Evolutionary conservation across 345 rosid species (phyloP).

Genomic region (Viola odorata): DNA sequence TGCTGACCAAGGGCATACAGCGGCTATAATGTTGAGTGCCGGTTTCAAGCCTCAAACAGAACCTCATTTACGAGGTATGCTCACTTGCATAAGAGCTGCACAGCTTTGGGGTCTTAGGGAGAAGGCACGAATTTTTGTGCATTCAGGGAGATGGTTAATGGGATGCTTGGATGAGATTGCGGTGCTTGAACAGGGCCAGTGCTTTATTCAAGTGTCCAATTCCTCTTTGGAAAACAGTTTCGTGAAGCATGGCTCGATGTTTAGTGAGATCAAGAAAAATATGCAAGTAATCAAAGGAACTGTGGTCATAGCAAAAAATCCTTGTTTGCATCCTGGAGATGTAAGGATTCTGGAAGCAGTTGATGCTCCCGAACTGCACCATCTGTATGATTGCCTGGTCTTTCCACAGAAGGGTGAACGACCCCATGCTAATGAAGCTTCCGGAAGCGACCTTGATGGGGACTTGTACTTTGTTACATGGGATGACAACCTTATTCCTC

Average conservation of each 20-base stretch:
- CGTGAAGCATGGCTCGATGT: neutral
- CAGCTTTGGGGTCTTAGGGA: conserved; percentile 15
- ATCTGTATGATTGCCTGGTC: conserved; percentile 53
- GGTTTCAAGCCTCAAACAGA: conserved; percentile 19
- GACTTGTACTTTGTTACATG: conserved; percentile 38
- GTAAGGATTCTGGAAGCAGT: conserved; percentile 47
- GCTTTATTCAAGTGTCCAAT: conserved; percentile 18
- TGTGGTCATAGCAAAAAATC: conserved; percentile 46
- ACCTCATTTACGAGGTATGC: conserved; percentile 24
- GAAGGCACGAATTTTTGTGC: conserved; percentile 19
- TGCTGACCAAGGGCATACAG: conserved; percentile 11
- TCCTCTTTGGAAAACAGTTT: neutral
- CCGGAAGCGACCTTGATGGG: conserved; percentile 40
- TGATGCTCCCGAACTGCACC: conserved; percentile 34
- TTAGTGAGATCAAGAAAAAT: neutral
- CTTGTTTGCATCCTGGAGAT: conserved; percentile 68
- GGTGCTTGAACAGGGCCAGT: conserved; percentile 27
- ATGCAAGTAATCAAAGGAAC: conserved; percentile 14
- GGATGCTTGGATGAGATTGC: conserved; percentile 33
- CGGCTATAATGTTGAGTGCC: neutral
- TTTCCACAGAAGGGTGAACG: conserved; percentile 51
- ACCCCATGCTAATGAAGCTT: conserved; percentile 38
- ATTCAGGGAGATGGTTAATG: conserved; percentile 21
- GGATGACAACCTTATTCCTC: conserved; percentile 36
- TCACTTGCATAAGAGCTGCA: conserved; percentile 19